Percentiles rank a stretch among this genome's conserved stretches.
Evolutionary conservation across 768 basidiomycete species (phyloP).

Genomic region (Naganishia friedmannii): DNA sequence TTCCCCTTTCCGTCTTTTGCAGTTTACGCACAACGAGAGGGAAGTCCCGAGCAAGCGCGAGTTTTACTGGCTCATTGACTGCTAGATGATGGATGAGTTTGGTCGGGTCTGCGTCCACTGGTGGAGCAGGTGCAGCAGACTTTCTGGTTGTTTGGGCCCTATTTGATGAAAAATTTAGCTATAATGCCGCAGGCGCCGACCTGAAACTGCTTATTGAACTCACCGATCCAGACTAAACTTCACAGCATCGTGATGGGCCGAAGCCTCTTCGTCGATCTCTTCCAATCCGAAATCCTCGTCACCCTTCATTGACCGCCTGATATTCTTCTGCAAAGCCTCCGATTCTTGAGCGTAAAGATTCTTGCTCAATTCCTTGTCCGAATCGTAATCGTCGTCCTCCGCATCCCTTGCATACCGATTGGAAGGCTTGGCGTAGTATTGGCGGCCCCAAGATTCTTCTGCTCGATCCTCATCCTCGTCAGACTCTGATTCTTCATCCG

Average conservation of each 20-base stretch:
- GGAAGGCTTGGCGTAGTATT: slow-evolving; percentile 68
- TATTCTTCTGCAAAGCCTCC: slow-evolving; percentile 70
- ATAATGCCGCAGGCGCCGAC: neutral
- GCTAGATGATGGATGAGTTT: slow-evolving; percentile 44
- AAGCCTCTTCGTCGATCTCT: slow-evolving; percentile 52
- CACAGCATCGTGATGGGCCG: neutral
- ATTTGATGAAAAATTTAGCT: neutral
- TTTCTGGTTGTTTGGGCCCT: slow-evolving; percentile 3
- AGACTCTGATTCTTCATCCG: slow-evolving; percentile 49
- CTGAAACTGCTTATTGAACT: neutral
- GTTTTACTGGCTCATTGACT: slow-evolving; percentile 46
- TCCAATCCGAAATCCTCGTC: slow-evolving; percentile 83
- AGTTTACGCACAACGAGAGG: slow-evolving; percentile 46
- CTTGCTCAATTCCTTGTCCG: slow-evolving; percentile 65
- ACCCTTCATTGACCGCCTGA: slow-evolving; percentile 62
- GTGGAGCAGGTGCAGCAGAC: slow-evolving; percentile 30
- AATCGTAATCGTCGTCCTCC: slow-evolving; percentile 63
- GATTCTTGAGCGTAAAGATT: slow-evolving; percentile 87
- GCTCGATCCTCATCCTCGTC: slow-evolving; percentile 53
- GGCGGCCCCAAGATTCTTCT: slow-evolving; percentile 77
- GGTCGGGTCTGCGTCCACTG: slow-evolving; percentile 36
- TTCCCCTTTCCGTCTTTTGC: slow-evolving; percentile 47
- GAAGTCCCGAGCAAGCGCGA: slow-evolving; percentile 49
- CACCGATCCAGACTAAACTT: slow-evolving; percentile 21
- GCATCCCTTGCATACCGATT: slow-evolving; percentile 41